Conservation (phyloP, 768 basidiomycete genomes). For the Dacryopinax primogenitus region DNA sequence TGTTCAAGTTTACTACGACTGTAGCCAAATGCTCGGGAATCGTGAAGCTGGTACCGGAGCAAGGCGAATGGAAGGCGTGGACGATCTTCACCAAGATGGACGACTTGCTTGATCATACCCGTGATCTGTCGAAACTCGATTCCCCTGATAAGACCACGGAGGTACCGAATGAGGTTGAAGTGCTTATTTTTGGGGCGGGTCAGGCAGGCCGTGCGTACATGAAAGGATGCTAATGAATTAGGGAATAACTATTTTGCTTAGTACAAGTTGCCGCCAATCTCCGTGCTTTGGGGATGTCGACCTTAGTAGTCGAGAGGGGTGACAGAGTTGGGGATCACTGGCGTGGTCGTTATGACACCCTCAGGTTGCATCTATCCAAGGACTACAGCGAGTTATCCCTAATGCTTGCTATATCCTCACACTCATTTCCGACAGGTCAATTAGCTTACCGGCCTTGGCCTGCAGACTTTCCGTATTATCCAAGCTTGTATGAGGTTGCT, state of each 20-base stretch:
- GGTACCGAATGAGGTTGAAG: slow-evolving; percentile 22
- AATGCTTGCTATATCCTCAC: background rate
- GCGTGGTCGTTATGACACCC: slow-evolving; percentile 51
- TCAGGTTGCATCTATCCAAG: slow-evolving; percentile 39
- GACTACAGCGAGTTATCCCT: background rate
- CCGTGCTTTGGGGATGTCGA: slow-evolving; percentile 41
- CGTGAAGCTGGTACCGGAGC: slow-evolving; percentile 41
- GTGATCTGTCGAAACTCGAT: background rate
- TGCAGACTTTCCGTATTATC: background rate
- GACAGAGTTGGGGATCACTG: slow-evolving; percentile 51
- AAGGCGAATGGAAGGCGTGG: slow-evolving; percentile 48
- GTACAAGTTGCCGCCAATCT: slow-evolving; percentile 49
- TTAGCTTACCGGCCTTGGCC: slow-evolving; percentile 3
- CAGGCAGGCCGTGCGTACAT: slow-evolving; percentile 39
- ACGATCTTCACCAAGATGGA: slow-evolving; percentile 48
- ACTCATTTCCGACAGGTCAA: background rate
- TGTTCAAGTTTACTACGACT: slow-evolving; percentile 42
- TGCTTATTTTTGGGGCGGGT: slow-evolving; percentile 51
- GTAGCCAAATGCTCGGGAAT: slow-evolving; percentile 42
- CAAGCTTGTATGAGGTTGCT: background rate
- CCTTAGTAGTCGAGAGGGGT: slow-evolving; percentile 53
- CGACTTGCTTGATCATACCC: slow-evolving; percentile 34
- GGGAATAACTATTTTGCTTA: background rate
- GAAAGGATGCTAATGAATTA: background rate
- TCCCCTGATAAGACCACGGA: background rate